Evolutionary conservation across 2,329 filamentous ascomycete species (phyloP), one percentile per base, ranked within the genome.

Genomic region (Botrytis aclada): DNA sequence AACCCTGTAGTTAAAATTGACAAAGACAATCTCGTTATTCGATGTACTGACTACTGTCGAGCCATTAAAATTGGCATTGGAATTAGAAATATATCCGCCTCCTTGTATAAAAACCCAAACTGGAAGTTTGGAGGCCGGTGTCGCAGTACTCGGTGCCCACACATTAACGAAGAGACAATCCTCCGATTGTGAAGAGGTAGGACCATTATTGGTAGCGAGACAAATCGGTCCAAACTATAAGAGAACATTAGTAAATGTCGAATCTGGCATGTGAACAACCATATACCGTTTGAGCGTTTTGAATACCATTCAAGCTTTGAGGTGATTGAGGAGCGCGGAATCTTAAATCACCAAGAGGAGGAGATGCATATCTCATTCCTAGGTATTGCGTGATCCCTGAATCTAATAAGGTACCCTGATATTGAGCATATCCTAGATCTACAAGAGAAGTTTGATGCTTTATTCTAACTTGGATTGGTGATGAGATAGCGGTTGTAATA

Each of bases 361-460:
- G 85, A 8, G 90, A 89, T 1, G 92, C 92, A 82, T 88, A 95
- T 41, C 91, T 88, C 76, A 95, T 88, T 3, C 92, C 92, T 14
- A 93, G 85, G 90, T 91, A 95, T 81, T 91, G 86, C 2, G 87
- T 88, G 63, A 93, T 83, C 2, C 89, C 90, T 76, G 87, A 87
- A 0, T 81, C 76, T 2, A 87, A 82, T 0, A 83, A 78, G 16
- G 83, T 81, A 20, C 92, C 92, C 69, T 84, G 81, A 78, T 94
- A 93, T 39, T 84, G 86, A 58, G 89, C 86, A 79, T 94, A 94
- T 7, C 85, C 85, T 29, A 94, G 83, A 74, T 92, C 84, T 25
- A 93, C 75, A 6, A 58, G 32, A 20, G 56, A 62, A 25, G 12
- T 72, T 34, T 47, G 22, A 9, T 58, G 61, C 3, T 18, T 34